A percentile compares a stretch with the other conserved stretches of the same genome.
Conservation (phyloP, 768 basidiomycete species). For the Lactifluus hygrophoroides region DNA sequence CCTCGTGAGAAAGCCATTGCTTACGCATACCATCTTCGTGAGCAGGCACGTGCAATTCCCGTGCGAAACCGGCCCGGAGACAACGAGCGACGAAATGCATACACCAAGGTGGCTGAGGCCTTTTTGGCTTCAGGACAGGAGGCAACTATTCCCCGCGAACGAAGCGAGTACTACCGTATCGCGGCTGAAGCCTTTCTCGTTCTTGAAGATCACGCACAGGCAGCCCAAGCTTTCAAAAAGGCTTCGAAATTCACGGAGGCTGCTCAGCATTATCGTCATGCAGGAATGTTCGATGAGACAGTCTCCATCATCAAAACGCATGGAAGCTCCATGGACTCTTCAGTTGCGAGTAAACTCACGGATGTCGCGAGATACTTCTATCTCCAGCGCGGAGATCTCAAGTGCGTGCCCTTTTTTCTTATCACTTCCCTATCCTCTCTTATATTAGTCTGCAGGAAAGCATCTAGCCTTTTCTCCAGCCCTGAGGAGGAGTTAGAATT, state of each 20-base stretch:
- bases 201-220: constrained; percentile 32
- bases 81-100: constrained; percentile 28
- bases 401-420: constrained; percentile 25
- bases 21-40: constrained; percentile 45
- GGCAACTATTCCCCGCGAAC: constrained; percentile 22
- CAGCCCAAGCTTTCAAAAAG: constrained; percentile 34
- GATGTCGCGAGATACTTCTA: constrained; percentile 40
- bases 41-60: constrained; percentile 36
- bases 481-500: constrained; percentile 50
- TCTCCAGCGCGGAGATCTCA: constrained; percentile 31
- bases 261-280: constrained; percentile 38
- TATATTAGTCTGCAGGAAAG: constrained; percentile 32
- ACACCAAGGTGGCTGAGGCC: constrained; percentile 38
- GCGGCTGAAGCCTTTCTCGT: constrained; percentile 41
- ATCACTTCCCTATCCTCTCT: neutral
- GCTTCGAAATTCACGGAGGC: constrained; percentile 36
- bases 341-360: constrained; percentile 30
- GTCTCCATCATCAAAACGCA: constrained; percentile 35
- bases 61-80: constrained; percentile 5
- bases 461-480: constrained; percentile 38
- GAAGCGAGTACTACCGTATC: constrained; percentile 32
- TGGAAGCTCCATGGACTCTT: constrained; percentile 26
- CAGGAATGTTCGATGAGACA: constrained; percentile 42
- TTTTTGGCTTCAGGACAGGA: constrained; percentile 37
- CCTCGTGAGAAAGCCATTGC: constrained; percentile 39